phyloP scores from a whole-genome alignment of 257 asterid genomes.

The Paraleonurus japonicus region DNA sequence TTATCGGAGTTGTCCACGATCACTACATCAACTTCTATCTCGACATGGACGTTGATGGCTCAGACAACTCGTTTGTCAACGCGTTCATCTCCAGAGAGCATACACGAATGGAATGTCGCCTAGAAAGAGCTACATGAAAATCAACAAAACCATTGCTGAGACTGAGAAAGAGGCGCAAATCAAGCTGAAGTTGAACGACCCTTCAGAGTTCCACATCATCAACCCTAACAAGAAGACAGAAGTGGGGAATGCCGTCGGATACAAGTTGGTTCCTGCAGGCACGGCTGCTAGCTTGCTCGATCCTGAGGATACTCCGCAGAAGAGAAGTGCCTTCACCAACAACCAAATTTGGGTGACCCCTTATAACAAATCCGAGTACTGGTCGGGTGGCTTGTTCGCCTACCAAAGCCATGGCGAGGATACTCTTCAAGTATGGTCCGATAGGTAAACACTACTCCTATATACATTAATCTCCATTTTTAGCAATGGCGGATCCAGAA shows the following conservation, averaged over 20 bases:
- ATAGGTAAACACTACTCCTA: constrained; percentile 46
- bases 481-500: no score
- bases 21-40: constrained; percentile 82
- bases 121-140: constrained; percentile 78
- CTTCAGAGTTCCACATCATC: constrained; percentile 83
- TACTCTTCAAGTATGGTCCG: constrained; percentile 86
- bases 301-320: constrained; percentile 78
- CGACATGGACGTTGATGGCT: constrained; percentile 88
- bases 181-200: constrained; percentile 63
- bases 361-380: constrained; percentile 69
- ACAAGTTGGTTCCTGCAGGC: constrained; percentile 82
- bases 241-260: constrained; percentile 84
- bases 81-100: constrained; percentile 72
- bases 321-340: constrained; percentile 72
- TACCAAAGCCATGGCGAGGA: constrained; percentile 96
- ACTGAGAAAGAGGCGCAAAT: constrained; percentile 91
- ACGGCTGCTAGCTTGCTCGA: constrained; percentile 94
- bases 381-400: constrained; percentile 89
- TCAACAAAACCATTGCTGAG: constrained; percentile 61
- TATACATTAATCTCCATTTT: neutral
- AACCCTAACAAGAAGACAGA: constrained; percentile 63
- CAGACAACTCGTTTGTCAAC: constrained; percentile 76
- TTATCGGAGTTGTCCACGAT: constrained; percentile 88
- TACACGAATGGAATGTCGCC: constrained; percentile 66
- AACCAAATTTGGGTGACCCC: constrained; percentile 96